Evolutionary conservation across 2,329 filamentous ascomycete genomes (phyloP), one percentile per base, ranked within the genome.

Genomic region (Xylaria arbuscula): DNA sequence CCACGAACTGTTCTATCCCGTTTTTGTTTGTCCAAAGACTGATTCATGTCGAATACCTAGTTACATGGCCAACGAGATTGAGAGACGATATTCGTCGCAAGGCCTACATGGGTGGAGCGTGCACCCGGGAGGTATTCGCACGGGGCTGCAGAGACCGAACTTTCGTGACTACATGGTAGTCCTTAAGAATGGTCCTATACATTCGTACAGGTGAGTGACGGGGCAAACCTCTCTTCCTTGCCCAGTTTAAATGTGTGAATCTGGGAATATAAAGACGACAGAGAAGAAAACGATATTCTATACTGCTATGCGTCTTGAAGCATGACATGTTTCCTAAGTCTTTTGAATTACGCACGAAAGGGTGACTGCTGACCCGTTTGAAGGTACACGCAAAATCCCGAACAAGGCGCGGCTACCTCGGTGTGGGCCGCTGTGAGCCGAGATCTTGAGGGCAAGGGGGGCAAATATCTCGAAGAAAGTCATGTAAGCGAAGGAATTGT

Each of bases 1-100:
- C 42, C 13, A 7, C 8, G 47, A 10, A 38, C 3, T n/a, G 15
- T 47, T 8, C 6, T 15, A 15, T n/a, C 19, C 22, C 22, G 45
- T 11, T 48, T 48, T 50, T 15, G 13, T 36, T 24, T 38, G 24
- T 15, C n/a, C 17, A 11, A 9, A 17, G 15, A 19, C 34, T 62
- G 28, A 63, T 42, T 15, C 45, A 17, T 1, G 10, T 15, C 15
- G 8, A 38, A 55, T 56, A 40, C 9, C 8, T 34, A 68, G 61
- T 28, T 84, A 80, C 66, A 81, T 83, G 72, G 79, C 83, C 9
- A 85, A 83, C 70, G 78, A 83, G 64, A 80, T 86, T 38, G 84
- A 86, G 38, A 80, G 84, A 10, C 76, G 77, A 2, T 85, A 83
- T 68, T 82, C 80, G 9, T 28, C 71, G 0, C 66, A 74, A 11